Conservation (phyloP, 768 basidiomycete genomes). For the Lentinula detonsa region DNA sequence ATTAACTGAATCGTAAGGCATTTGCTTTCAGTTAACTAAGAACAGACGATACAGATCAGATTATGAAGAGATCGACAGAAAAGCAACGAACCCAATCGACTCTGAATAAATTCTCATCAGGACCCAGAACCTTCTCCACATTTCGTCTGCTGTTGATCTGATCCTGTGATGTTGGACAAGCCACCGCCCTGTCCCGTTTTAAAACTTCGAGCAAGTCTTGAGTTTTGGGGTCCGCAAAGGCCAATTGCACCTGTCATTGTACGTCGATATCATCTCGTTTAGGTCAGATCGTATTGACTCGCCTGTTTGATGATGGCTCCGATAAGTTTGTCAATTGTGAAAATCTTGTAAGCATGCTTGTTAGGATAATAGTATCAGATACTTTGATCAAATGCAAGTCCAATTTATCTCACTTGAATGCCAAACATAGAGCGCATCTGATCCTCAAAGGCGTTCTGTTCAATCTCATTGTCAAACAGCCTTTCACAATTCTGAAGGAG, state of each 20-base stretch:
- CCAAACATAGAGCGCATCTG: constrained; percentile 85
- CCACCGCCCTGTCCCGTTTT: constrained; percentile 58
- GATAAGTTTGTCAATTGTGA: constrained; percentile 91
- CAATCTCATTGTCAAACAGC: constrained; percentile 89
- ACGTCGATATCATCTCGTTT: constrained; percentile 23
- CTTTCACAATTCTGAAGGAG: constrained; percentile 84
- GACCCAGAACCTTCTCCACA: constrained; percentile 65
- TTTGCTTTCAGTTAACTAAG: constrained; percentile 59
- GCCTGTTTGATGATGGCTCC: constrained; percentile 89
- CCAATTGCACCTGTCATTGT: constrained; percentile 47
- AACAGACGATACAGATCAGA: neutral
- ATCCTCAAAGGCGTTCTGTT: constrained; percentile 84
- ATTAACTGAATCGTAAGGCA: constrained; percentile 69
- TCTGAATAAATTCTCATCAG: constrained; percentile 74
- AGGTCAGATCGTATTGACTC: constrained; percentile 8
- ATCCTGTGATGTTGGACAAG: constrained; percentile 62
- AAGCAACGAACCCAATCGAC: constrained; percentile 65
- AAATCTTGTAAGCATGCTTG: constrained; percentile 80
- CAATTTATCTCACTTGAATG: constrained; percentile 45
- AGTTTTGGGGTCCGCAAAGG: constrained; percentile 62
- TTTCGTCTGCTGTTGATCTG: constrained; percentile 60
- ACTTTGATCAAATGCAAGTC: neutral
- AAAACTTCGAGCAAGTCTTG: constrained; percentile 68
- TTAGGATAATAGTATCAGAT: neutral
- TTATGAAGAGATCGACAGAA: neutral